A percentile compares a stretch with the other conserved stretches of the same genome.
Conservation (phyloP, 1,284 basidiomycete species). For the Puccinia coronata region DNA sequence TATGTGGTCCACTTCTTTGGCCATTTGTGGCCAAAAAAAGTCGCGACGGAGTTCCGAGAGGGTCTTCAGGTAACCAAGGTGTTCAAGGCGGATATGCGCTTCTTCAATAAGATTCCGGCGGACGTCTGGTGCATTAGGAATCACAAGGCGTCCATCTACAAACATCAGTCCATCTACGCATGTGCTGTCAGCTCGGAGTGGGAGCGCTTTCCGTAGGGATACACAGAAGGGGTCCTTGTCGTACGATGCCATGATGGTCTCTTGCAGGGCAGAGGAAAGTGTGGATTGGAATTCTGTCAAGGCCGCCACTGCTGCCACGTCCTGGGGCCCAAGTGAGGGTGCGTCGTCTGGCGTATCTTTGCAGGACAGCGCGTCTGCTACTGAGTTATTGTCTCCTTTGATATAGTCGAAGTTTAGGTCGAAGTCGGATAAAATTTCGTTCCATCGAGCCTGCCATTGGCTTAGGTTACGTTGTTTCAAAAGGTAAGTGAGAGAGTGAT, state of each 20-base stretch:
- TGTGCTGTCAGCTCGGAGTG: background rate
- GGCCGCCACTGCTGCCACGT: background rate
- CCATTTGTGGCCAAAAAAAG: constrained; percentile 55
- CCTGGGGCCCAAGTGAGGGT: background rate
- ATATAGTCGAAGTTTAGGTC: constrained; percentile 30
- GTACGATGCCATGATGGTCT: constrained; percentile 57
- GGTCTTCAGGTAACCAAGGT: constrained; percentile 60
- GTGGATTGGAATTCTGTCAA: background rate
- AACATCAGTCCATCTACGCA: constrained; percentile 56
- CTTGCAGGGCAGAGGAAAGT: constrained; percentile 50
- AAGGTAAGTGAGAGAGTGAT: too few relatives aligned
- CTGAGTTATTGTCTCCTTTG: constrained; percentile 13
- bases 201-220: constrained; percentile 51
- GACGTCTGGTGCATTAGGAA: constrained; percentile 55
- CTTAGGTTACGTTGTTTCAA: too few relatives aligned
- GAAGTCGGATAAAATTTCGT: constrained; percentile 27
- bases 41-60: constrained; percentile 55
- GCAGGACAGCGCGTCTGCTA: constrained; percentile 26
- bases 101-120: constrained; percentile 55
- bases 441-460: background rate
- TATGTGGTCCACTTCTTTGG: background rate
- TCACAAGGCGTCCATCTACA: constrained; percentile 56
- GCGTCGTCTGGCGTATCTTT: background rate
- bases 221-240: constrained; percentile 55
- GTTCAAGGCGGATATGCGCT: constrained; percentile 58